These are phyloP conservation scores for Marchantia polymorpha DNA, from an alignment of 225 moss, liverwort and hornwort species.

Conservation along the genomic window DNA sequence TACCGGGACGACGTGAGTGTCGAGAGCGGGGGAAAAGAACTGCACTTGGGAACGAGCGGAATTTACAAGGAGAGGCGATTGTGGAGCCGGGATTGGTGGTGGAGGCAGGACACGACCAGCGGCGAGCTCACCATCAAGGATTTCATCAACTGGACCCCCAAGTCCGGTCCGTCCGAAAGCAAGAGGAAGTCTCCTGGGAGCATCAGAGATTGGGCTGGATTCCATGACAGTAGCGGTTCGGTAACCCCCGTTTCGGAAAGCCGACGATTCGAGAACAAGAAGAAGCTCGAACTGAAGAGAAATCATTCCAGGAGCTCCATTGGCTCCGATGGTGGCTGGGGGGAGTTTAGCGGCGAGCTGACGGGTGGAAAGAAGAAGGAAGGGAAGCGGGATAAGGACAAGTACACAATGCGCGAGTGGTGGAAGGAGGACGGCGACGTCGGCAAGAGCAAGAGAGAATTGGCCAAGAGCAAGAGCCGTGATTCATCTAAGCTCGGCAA, in stretches of 20 bases:
- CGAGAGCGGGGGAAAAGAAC: conserved; percentile 47
- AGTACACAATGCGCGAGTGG: conserved; percentile 43
- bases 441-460: conserved; percentile 64
- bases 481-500: conserved; percentile 42
- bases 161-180: conserved; percentile 34
- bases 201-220: conserved; percentile 37
- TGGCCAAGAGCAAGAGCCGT: conserved; percentile 42
- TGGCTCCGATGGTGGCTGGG: conserved; percentile 48
- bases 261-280: conserved; percentile 39
- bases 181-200: conserved; percentile 41
- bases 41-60: conserved; percentile 34
- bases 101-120: conserved; percentile 67
- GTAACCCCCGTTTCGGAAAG: conserved; percentile 39
- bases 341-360: conserved; percentile 52
- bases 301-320: conserved; percentile 79
- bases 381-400: conserved; percentile 41
- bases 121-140: conserved; percentile 64
- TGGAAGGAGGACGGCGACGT: conserved; percentile 77
- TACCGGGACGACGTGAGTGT: conserved; percentile 68
- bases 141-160: conserved; percentile 51
- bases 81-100: conserved; percentile 96
- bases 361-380: conserved; percentile 36
- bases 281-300: conserved; percentile 42
- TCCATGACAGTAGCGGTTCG: conserved; percentile 47
- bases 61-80: conserved; percentile 34